These are phyloP conservation scores for Gossypium mustelinum DNA, from an alignment of 345 rosid genomes.

Conservation along the genomic window DNA sequence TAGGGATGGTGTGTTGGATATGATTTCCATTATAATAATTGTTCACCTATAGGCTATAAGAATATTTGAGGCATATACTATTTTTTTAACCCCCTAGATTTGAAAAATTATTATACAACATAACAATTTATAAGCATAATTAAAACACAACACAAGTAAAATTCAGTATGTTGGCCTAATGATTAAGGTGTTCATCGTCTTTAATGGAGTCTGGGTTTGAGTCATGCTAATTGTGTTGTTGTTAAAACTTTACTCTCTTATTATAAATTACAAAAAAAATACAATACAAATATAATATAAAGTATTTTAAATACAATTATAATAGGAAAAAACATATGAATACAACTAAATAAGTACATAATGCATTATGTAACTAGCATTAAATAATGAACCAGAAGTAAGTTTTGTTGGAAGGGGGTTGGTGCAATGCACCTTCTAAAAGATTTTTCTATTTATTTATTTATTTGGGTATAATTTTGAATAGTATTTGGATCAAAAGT, in stretches of 20 bases:
- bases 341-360: neutral
- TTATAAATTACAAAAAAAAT: no score
- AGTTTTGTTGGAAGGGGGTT: neutral
- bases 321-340: neutral
- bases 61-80: neutral
- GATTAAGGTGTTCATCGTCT: no score
- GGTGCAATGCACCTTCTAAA: neutral
- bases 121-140: no score
- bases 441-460: neutral
- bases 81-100: neutral
- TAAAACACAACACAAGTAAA: no score
- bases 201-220: no score
- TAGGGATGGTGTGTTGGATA: neutral
- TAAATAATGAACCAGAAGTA: neutral
- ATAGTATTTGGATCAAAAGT: no score
- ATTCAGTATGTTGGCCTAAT: no score
- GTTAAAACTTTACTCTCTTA: no score
- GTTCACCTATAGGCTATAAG: neutral
- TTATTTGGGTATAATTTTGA: no score
- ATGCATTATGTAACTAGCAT: neutral
- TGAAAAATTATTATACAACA: no score
- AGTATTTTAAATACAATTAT: no score
- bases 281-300: no score
- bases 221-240: accelerated
- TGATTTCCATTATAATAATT: neutral